These are phyloP conservation scores for Phycomyces nitens DNA, from an alignment of 192 early-diverging fungal species.

Conservation along the genomic window DNA sequence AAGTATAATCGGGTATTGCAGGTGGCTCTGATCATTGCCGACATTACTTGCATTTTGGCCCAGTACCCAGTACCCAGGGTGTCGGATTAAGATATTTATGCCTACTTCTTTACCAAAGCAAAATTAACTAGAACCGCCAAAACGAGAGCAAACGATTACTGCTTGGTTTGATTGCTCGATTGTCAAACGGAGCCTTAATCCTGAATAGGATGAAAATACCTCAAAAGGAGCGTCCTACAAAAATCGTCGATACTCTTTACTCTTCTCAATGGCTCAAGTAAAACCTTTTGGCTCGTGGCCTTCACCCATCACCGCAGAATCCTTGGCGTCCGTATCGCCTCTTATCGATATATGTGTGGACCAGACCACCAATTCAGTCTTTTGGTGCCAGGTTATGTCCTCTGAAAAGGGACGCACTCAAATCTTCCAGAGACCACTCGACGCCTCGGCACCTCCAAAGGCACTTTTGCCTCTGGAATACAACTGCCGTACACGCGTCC, in stretches of 20 bases:
- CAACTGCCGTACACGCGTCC: constrained; percentile 65
- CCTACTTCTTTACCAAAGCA: too few relatives aligned
- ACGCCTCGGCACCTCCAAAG: constrained; percentile 7
- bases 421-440: constrained; percentile 16
- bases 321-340: constrained; percentile 8
- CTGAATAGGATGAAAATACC: neutral
- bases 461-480: constrained; percentile 45
- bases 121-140: too few relatives aligned
- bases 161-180: neutral
- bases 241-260: neutral
- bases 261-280: constrained; percentile 12
- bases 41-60: too few relatives aligned
- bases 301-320: constrained; percentile 27
- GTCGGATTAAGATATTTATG: too few relatives aligned
- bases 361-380: constrained; percentile 14
- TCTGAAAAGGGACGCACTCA: constrained; percentile 25
- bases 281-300: constrained; percentile 32
- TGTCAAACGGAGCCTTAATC: neutral
- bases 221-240: neutral
- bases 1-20: too few relatives aligned
- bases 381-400: constrained; percentile 16
- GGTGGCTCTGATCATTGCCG: too few relatives aligned
- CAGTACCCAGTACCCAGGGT: too few relatives aligned
- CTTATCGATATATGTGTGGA: constrained; percentile 17
- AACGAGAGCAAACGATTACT: too few relatives aligned